These are phyloP conservation scores for Diversispora eburnea DNA, from an alignment of 192 early-diverging fungal species.

Conservation along the genomic window DNA sequence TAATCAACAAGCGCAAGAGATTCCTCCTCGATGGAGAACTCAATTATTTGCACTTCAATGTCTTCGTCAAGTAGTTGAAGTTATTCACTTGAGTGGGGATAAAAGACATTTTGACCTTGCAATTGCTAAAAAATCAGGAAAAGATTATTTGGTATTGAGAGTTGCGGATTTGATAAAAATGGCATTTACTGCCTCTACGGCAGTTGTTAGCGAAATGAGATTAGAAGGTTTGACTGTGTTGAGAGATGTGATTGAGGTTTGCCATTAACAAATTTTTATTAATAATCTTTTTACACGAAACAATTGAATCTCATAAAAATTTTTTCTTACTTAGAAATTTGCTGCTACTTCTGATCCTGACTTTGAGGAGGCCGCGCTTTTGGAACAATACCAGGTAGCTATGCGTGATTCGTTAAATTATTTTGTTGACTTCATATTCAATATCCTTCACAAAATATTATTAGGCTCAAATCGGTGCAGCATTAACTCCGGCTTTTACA, in stretches of 20 bases:
- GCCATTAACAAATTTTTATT: no score
- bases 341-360: constrained; percentile 81
- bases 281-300: no score
- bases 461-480: constrained; percentile 83
- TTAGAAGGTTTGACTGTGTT: constrained; percentile 77
- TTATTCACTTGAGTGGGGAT: constrained; percentile 52
- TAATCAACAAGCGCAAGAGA: constrained; percentile 30
- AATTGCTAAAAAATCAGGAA: constrained; percentile 52
- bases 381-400: constrained; percentile 79
- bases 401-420: no score
- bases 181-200: constrained; percentile 84
- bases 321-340: constrained; percentile 51
- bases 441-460: no score
- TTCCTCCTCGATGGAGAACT: constrained; percentile 71
- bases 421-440: no score
- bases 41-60: constrained; percentile 77
- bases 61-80: constrained; percentile 61
- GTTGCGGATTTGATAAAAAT: constrained; percentile 86
- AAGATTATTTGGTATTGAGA: constrained; percentile 71
- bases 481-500: constrained; percentile 82
- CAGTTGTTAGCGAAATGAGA: constrained; percentile 67
- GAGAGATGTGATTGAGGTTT: constrained; percentile 67
- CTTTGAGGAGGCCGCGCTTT: constrained; percentile 70
- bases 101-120: constrained; percentile 68
- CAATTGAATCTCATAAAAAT: no score